Base-by-base conservation (phyloP, 164 flowering plant genomes). In the Chimonanthus salicifolius region DNA sequence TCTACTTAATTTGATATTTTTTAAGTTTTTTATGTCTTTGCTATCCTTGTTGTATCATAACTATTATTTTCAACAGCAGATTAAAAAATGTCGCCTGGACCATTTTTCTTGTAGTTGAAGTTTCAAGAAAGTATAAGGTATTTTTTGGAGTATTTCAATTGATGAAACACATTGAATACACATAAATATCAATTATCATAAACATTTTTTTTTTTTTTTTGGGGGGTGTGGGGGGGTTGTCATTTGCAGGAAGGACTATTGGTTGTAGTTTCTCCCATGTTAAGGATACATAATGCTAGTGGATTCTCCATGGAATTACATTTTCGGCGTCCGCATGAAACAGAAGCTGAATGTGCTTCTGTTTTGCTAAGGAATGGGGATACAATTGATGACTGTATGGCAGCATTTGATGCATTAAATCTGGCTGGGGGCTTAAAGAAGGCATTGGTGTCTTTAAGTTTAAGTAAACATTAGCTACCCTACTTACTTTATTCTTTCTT, bases 241-340 rank as follows among this genome's bases (percentile, higher is more conserved):
- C 46, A 71, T 78, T 68, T 78, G 71, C 76, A 95, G 99, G 97
- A 89, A 83, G 99, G 94, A 15, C 74, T 95, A 78, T 86, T 87
- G 47, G 65, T 91, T 75, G 75, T 68, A 60, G 87, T 95, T 77
- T 91, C 96, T 82, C 99, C 99, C 69, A 77, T 92, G 74, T 72
- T 88, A 71, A 87, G 80, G 84, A 84, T 95, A 81, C 92, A 88
- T 76, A 92, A 95, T 83, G 92, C 84, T 78, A 92, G 96, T 79
- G 85, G 84, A 71, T 88, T 89, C 74, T 73, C 93, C 6, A 67
- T 95, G 88, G 86, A 84, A 77, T 78, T 95, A 50, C 91, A 90
- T 71, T 90, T 93, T 80, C 89, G 82, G 72, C 86, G 98, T 63
- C 88, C 91, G 72, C 82, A 86, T 74, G 85, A 83, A 75, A 73